Base-by-base conservation (phyloP, 805 yeast species). In the Debaryomyces maramus region DNA sequence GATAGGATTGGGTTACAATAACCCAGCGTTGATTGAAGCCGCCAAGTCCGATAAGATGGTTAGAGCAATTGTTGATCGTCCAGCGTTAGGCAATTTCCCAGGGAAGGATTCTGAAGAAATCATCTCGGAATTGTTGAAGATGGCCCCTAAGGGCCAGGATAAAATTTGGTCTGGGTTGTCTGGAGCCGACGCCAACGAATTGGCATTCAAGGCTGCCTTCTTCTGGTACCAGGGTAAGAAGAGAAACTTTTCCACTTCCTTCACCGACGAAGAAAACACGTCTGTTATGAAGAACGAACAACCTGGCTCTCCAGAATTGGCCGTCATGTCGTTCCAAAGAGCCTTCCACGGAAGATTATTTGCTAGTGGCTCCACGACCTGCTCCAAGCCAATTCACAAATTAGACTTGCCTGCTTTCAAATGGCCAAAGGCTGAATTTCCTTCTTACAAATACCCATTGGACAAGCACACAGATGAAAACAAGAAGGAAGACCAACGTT, bases 371-470 rank as follows among this genome's bases (percentile, higher is more conserved):
- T 85, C 96, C 5, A 80, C 88, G 50, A 90, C 98, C 28, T 81
- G 96, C 63, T 88, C 97, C 41, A 91, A 88, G 73, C 96, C 97
- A 50, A 78, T 91, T 53, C 98, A 90, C 75, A 90, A 91, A 72
- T 72, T 90, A 64, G 90, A 84, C 65, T 73, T 91, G 68, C 98
- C 98, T 45, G 81, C 96, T 5, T 90, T 90, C 73, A 80, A 87
- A 58, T 90, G 97, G 97, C 98, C 98, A 59, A 89, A 86, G 63
- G 97, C 97, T 41, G 88, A 88, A 47, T 90, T 83, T 73, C 98
- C 98, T 48, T 53, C 76, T 37, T 82, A 88, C 66, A 71, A 82
- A 64, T 90, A 88, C 65, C 98, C 98, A 43, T 75, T 89, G 56
- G 90, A 80, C 40, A 74, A 78, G 37, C 58, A 80, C 60, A 79